Percentiles rank a stretch among this genome's conserved stretches.
Conservation (phyloP, 192 early-diverging fungal genomes). For the Endogone sp. region DNA sequence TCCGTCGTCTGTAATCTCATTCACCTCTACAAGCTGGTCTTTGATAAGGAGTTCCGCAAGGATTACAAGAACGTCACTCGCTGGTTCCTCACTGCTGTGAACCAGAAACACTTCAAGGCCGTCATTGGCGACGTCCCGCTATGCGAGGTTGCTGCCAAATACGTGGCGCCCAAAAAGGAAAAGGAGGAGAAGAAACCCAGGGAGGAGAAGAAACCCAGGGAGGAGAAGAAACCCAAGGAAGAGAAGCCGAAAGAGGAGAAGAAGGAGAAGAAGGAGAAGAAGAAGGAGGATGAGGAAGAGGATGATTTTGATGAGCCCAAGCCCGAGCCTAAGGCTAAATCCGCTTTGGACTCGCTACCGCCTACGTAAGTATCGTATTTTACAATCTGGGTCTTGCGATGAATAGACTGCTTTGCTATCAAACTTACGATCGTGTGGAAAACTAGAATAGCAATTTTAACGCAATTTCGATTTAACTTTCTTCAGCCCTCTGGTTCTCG, state of each 20-base stretch:
- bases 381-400: neutral
- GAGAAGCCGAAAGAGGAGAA: slow-evolving; percentile 16
- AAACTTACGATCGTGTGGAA: neutral
- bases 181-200: slow-evolving; percentile 42
- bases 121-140: slow-evolving; percentile 67
- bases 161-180: slow-evolving; percentile 34
- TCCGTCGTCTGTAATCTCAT: slow-evolving; percentile 54
- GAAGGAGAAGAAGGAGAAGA: slow-evolving; percentile 44
- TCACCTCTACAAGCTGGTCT: slow-evolving; percentile 44
- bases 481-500: slow-evolving; percentile 62
- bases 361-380: slow-evolving; percentile 42
- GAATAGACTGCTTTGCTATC: neutral
- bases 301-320: slow-evolving; percentile 58
- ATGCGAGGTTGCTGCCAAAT: slow-evolving; percentile 51
- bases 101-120: slow-evolving; percentile 82
- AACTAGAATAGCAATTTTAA: neutral
- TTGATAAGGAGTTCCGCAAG: slow-evolving; percentile 78
- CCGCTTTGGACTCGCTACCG: slow-evolving; percentile 83
- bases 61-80: slow-evolving; percentile 84
- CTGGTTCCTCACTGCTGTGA: slow-evolving; percentile 86
- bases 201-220: slow-evolving; percentile 56
- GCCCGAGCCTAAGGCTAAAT: slow-evolving; percentile 88
- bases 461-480: neutral
- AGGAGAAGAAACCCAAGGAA: too few relatives aligned
- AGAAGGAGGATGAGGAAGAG: slow-evolving; percentile 35